Percentiles rank a stretch among this genome's conserved stretches.
phyloP scores from a whole-genome alignment of 1,284 basidiomycete species.

The Ceratobasidium sp. region DNA sequence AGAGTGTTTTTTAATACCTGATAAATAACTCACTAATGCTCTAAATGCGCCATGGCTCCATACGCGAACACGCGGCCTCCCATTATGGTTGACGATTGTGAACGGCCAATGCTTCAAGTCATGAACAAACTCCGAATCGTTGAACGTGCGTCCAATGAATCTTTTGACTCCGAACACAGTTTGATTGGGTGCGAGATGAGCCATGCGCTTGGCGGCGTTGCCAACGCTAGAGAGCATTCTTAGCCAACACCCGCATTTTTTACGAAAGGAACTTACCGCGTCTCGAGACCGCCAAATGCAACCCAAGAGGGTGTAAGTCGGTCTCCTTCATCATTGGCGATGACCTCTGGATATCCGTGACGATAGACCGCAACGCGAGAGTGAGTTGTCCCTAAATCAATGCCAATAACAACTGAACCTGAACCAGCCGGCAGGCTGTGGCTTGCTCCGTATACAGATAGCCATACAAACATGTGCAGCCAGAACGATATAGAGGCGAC shows the following conservation, averaged over 20 bases:
- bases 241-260: no score
- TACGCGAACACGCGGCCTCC: constrained; percentile 66
- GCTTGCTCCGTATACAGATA: no score
- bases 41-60: constrained; percentile 63
- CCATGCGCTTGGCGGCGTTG: neutral
- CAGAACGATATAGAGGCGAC: no score
- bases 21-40: constrained; percentile 54
- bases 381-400: neutral
- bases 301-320: constrained; percentile 55
- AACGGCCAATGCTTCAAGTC: constrained; percentile 60
- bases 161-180: constrained; percentile 70
- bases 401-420: no score
- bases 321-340: constrained; percentile 50
- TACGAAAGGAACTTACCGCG: neutral
- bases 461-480: no score
- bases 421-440: no score
- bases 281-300: constrained; percentile 49
- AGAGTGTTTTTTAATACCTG: constrained; percentile 50
- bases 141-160: constrained; percentile 59
- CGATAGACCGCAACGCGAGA: constrained; percentile 30
- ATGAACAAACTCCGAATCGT: constrained; percentile 55
- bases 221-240: constrained; percentile 47
- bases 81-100: constrained; percentile 60
- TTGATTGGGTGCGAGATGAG: constrained; percentile 49
- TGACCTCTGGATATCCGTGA: constrained; percentile 16